phyloP scores from a whole-genome alignment of 148 eudicot species.

The Rhododendron henanense region DNA sequence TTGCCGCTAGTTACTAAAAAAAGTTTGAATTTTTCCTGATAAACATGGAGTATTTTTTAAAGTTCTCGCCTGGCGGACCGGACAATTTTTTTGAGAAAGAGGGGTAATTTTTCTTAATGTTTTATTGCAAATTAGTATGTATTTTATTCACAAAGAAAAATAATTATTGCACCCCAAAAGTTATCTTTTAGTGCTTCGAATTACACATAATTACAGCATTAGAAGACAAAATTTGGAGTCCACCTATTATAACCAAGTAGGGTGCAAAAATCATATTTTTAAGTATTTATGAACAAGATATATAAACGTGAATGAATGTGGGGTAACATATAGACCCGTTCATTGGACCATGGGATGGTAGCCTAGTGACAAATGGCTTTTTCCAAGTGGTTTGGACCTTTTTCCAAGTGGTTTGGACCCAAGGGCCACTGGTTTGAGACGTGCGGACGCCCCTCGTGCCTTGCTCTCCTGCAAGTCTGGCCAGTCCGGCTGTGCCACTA shows the following conservation, averaged over 20 bases:
- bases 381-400: too few species aligned
- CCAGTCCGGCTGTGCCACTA: background rate
- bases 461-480: too few species aligned
- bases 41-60: too few species aligned
- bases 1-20: background rate
- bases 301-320: background rate
- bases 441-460: too few species aligned
- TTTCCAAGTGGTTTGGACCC: too few species aligned
- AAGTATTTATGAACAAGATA: background rate
- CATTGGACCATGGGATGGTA: too few species aligned
- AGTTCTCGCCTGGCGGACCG: too few species aligned
- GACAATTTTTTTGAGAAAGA: too few species aligned
- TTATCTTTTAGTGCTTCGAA: background rate
- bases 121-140: background rate
- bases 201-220: background rate
- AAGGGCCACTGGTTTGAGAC: too few species aligned
- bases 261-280: background rate
- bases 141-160: background rate
- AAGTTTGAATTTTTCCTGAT: background rate
- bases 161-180: too few species aligned
- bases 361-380: too few species aligned
- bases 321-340: background rate
- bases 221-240: background rate
- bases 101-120: background rate
- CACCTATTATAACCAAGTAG: background rate